Evolutionary conservation across 805 yeast genomes (phyloP).

Genomic region (Wickerhamiella brachini): DNA sequence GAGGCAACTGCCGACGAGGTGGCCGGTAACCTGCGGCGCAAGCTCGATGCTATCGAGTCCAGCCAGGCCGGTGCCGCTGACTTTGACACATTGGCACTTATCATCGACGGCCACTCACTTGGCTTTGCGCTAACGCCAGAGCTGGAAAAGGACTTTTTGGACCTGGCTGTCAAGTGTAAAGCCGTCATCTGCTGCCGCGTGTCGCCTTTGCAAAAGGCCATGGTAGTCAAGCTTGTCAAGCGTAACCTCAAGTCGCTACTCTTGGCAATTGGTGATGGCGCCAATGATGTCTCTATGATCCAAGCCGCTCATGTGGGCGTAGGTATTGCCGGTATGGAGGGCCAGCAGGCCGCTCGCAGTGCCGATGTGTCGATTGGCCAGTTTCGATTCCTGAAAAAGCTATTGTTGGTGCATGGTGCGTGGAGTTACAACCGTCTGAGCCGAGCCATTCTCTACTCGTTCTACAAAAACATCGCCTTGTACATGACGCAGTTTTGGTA

Average conservation of each 20-base stretch:
- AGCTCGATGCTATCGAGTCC: conserved; percentile 50
- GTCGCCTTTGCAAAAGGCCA: conserved; percentile 91
- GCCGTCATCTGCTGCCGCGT: conserved; percentile 98
- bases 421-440: conserved; percentile 97
- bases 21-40: conserved; percentile 52
- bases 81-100: conserved; percentile 65
- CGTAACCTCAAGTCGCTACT: conserved; percentile 57
- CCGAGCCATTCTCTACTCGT: conserved; percentile 83
- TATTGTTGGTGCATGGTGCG: conserved; percentile 85
- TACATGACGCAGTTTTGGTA: conserved; percentile 99
- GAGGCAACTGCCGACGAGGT: conserved; percentile 78
- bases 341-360: conserved; percentile 97
- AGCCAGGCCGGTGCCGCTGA: conserved; percentile 56
- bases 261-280: conserved; percentile 96
- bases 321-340: conserved; percentile 98
- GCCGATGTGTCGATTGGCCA: conserved; percentile 97
- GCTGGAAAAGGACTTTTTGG: conserved; percentile 62
- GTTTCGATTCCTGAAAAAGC: conserved; percentile 69
- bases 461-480: conserved; percentile 87
- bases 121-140: conserved; percentile 74
- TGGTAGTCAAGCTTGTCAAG: conserved; percentile 90
- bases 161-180: conserved; percentile 73
- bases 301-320: conserved; percentile 99
- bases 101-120: conserved; percentile 89
- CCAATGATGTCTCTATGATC: conserved; percentile 97